Evolutionary conservation across 352 stramenopile species (phyloP), one percentile per base, ranked within the genome.

Genomic region (Pythium phragmiticola): DNA sequence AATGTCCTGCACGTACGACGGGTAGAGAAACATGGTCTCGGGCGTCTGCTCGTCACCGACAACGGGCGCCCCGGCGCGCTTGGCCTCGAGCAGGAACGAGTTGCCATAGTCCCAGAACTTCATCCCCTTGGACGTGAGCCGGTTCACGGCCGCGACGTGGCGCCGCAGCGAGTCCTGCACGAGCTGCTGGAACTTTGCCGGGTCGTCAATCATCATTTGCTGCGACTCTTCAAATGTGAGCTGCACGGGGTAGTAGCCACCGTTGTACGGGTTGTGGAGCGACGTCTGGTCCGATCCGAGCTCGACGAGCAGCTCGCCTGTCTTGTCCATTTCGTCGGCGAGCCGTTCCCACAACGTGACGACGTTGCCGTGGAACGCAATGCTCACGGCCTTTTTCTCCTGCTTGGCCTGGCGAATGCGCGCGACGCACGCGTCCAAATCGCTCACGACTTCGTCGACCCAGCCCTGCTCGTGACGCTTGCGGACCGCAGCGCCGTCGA

Each of bases 101-200:
- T 96, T 96, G 41, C 88, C 88, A 61, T 96, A 96, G 68, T 96
- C 88, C 82, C 84, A 96, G 74, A 96, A 96, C 33, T 76, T 80
- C 88, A 96, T 94, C 42, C 87, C 87, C 54, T 83, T 75, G 17
- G 69, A 60, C 4, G 84, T 87, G 26, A 96, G 65, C 3, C 82
- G 81, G 77, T 96, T 96, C 34, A 96, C 77, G 8, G 88, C 88
- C 13, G 66, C 53, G 9, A 91, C 85, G 55, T 96, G 88, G 19
- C 87, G 78, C 53, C 85, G 74, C 55, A 96, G 72, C 57, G 76
- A 87, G 45, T 90, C 81, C 60, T 94, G 74, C 13, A 96, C 88
- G 30, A 91, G 74, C 56, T 77, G 45, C 64, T 93, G 87, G 75
- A 95, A 96, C n/a, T 80, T 61, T 2, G 59, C 56, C 12, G 88